phyloP scores from a whole-genome alignment of 2,329 filamentous ascomycete species.

The Colletotrichum sp. region DNA sequence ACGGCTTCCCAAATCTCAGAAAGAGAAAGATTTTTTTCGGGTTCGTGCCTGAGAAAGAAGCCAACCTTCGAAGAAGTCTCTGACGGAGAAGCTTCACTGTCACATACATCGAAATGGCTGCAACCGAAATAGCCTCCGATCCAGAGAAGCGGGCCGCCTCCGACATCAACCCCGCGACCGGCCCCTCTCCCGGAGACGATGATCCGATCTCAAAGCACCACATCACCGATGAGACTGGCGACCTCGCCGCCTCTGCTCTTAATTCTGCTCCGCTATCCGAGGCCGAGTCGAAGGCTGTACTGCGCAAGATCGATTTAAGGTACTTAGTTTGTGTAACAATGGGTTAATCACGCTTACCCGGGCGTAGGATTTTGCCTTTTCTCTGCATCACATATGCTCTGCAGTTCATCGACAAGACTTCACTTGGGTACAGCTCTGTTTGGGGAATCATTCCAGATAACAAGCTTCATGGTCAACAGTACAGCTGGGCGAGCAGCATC shows the following conservation, averaged over 20 bases:
- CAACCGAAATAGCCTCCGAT: background rate
- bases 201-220: constrained; percentile 6
- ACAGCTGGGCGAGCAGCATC: constrained; percentile 35
- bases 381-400: constrained; percentile 34
- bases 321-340: background rate
- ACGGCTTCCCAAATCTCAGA: background rate
- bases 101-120: background rate
- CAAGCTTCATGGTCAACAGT: constrained; percentile 30
- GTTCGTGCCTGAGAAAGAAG: background rate
- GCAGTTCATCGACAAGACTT: constrained; percentile 33
- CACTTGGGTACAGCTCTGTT: constrained; percentile 30
- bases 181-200: background rate
- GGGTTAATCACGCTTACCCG: background rate
- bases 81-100: background rate
- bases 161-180: background rate
- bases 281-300: background rate
- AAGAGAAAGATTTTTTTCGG: background rate
- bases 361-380: background rate
- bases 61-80: background rate
- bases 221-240: constrained; percentile 13
- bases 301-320: background rate
- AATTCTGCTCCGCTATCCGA: background rate
- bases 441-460: constrained; percentile 34
- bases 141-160: constrained; percentile 14
- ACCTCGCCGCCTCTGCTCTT: constrained; percentile 11